Base-by-base conservation (phyloP, 176 grass and related monocot genomes). In the Eragrostis nindensis region DNA sequence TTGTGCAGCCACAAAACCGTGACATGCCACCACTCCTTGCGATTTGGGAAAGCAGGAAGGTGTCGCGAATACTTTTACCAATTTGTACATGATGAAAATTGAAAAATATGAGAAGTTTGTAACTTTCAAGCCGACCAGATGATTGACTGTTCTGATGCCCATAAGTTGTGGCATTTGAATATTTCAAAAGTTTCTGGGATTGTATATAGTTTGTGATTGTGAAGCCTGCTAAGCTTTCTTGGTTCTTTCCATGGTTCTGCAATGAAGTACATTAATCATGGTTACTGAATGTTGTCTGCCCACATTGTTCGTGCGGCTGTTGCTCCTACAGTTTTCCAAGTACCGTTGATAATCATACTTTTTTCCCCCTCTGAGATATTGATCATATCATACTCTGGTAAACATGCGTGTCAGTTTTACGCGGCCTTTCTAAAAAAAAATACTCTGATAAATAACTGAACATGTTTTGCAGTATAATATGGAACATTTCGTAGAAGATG, bases 11-110 rank as follows among this genome's bases (percentile, higher is more conserved):
- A 61, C 24, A 61, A 26, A 27, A 61, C 22, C 24, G 46, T 77
- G 61, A 56, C 83, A 70, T 56, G 38, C 21, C 77, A 77, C 60
- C 64, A 2, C 21, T 85, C 78, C 77, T 81, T n/a, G 2, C 16
- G 26, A 81, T 89, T 85, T 82, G 62, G 72, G 65, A 69, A 74
- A 57, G 77, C 22, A 66, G 72, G 87, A 89, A 49, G 66, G 87
- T 82, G 78, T 65, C 66, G 22, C 39, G 65, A 82, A 71, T 66
- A 66, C 29, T 32, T 64, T 39, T 63, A 57, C 76, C 36, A 71
- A 48, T 46, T 24, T 85, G 71, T 64, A 57, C 72, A 89, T 49
- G 63, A 81, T 42, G 21, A 71, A 76, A 76, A 36, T 36, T 36
- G 32, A 36, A 36, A 36, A 36, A 25, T 17, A 21, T 64, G 53